Evolutionary conservation across 306 rosid species (phyloP).

Genomic region (Medicago arabica): DNA sequence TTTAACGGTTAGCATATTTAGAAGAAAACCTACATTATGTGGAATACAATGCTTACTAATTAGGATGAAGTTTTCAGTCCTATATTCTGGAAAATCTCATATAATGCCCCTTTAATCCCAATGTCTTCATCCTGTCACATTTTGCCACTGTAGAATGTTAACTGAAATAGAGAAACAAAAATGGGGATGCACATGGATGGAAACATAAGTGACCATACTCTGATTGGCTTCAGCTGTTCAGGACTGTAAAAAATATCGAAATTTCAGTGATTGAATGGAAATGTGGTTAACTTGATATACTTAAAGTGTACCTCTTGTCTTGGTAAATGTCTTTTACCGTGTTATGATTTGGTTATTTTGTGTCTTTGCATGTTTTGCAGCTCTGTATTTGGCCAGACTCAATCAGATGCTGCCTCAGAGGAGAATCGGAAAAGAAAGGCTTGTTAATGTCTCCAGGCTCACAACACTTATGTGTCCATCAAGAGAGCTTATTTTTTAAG

Average conservation of each 20-base stretch:
- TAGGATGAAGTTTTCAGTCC: constrained; percentile 15
- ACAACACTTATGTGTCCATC: constrained; percentile 20
- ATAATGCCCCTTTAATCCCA: not conserved
- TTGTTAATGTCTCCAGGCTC: not conserved
- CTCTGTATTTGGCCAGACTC: constrained; percentile 82
- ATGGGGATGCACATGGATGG: constrained; percentile 14
- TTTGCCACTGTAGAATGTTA: not conserved
- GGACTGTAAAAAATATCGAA: constrained; percentile 20
- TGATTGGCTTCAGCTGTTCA: constrained; percentile 1
- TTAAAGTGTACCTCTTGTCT: not conserved
- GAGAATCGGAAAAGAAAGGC: constrained; percentile 67
- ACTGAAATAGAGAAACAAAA: constrained; percentile 15
- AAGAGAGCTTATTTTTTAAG: constrained; percentile 22
- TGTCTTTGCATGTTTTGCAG: constrained; percentile 52
- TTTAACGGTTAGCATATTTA: constrained; percentile 10
- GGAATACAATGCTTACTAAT: not conserved
- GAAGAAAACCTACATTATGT: constrained; percentile 12
- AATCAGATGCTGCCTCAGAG: constrained; percentile 51
- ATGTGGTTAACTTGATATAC: constrained; percentile 11
- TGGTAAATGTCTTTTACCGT: not conserved
- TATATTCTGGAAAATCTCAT: constrained; percentile 9
- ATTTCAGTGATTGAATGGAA: constrained; percentile 27
- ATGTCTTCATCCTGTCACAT: not conserved
- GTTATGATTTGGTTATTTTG: constrained; percentile 29
- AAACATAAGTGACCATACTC: constrained; percentile 13